Evolutionary conservation across 2,329 filamentous ascomycete genomes (phyloP), one percentile per base, ranked within the genome.

Genomic region (Trichoderma breve): DNA sequence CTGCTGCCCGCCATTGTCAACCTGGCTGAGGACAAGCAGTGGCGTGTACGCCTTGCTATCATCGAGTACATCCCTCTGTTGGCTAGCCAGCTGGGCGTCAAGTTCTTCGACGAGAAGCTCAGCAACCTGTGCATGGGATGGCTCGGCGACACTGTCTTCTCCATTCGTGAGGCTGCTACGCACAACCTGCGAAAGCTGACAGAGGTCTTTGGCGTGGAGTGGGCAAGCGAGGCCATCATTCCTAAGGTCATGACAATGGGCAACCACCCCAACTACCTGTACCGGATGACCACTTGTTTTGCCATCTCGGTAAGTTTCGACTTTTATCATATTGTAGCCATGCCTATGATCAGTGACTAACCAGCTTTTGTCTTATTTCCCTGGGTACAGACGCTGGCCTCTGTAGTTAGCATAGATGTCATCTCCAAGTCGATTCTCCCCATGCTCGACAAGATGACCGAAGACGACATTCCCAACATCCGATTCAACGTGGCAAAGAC

Each of bases 211-310:
- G 96, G 96, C 62, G 95, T 98, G 18, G 94, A 97, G 75, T 99
- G 96, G 96, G 95, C 96, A 57, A 97, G 92, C 82, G 93, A 95
- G 81, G 94, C 95, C 61, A 99, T 99, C 79, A 97, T 99, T 77
- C 96, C 96, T 73, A 98, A 98, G 86, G 96, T 99, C 75, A 96
- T 97, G 88, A 93, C 93, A 47, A 98, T 99, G 96, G 96, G 96
- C 73, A 93, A 94, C 80, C 96, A 99, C 82, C 94, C 95, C 73
- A 99, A 99, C 85, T 99, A 99, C 82, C 91, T 99, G 68, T 99
- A 99, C 88, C 90, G 96, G 81, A 99, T 99, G 96, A 99, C 96
- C 11, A 99, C 96, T n/a, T 98, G 95, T 85, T 99, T 99, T 82
- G 96, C 96, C 74, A 97, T 99, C 76, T 95, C 94, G 77, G 96